Conservation (phyloP, 805 yeast species). For the Candida coquimbonensis region DNA sequence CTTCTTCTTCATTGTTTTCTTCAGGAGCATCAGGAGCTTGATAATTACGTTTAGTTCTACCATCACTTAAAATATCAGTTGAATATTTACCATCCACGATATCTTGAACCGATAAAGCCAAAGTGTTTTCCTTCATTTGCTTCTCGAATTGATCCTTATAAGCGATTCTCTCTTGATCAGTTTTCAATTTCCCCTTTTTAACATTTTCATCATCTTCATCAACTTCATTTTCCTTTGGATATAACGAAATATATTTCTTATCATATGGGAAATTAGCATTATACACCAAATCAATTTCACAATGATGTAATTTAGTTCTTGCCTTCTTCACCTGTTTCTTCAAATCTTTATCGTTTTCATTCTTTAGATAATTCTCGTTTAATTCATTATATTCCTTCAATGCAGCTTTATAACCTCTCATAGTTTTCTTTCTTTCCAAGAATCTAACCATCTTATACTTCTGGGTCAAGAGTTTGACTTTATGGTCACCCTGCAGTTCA, state of each 20-base stretch:
- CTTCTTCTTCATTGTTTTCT: constrained; percentile 22
- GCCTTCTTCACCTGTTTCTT: constrained; percentile 36
- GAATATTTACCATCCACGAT: constrained; percentile 29
- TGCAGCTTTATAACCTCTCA: constrained; percentile 53
- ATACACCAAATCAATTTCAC: constrained; percentile 68
- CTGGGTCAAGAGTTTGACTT: constrained; percentile 47
- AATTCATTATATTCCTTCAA: constrained; percentile 26
- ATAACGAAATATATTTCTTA: constrained; percentile 73
- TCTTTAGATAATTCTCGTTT: constrained; percentile 20
- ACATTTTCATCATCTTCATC: constrained; percentile 15
- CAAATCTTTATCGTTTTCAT: constrained; percentile 19
- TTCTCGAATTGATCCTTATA: constrained; percentile 47
- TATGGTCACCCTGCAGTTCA: constrained; percentile 36
- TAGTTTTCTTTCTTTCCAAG: constrained; percentile 83
- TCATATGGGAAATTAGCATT: constrained; percentile 70
- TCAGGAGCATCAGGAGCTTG: constrained; percentile 14
- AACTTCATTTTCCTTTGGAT: constrained; percentile 40
- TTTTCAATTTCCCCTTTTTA: constrained; percentile 32
- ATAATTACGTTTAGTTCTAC: constrained; percentile 12
- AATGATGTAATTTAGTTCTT: constrained; percentile 44
- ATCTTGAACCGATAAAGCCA: constrained; percentile 51
- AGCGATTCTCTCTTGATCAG: constrained; percentile 37
- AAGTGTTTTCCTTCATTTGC: constrained; percentile 42
- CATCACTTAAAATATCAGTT: constrained; percentile 4
- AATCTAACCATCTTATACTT: constrained; percentile 92